Conservation (phyloP, 2,329 filamentous ascomycete species). For the Claviceps arundinis region DNA sequence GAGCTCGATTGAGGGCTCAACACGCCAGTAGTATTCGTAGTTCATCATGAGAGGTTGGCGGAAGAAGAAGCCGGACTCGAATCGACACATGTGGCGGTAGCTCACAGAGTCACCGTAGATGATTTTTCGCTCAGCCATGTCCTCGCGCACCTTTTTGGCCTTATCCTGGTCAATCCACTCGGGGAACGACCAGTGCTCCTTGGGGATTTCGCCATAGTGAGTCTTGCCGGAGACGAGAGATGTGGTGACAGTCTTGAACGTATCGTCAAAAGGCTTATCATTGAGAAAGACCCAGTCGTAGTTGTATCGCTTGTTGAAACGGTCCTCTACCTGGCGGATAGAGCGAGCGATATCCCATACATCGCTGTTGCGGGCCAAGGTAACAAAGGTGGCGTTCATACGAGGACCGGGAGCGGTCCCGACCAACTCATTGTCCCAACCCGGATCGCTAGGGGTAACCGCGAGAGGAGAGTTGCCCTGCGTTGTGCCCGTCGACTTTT, state of each 20-base stretch:
- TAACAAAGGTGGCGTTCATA: constrained; percentile 96
- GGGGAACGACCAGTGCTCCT: constrained; percentile 96
- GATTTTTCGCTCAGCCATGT: constrained; percentile 89
- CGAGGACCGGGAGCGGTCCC: constrained; percentile 51
- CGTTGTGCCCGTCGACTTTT: constrained; percentile 11
- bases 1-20: constrained; percentile 92
- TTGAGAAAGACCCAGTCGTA: constrained; percentile 99
- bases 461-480: constrained; percentile 30
- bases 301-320: constrained; percentile 92
- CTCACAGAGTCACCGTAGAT: constrained; percentile 96
- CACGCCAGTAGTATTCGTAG: constrained; percentile 99
- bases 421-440: constrained; percentile 37
- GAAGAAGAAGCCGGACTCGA: constrained; percentile 99
- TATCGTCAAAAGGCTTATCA: constrained; percentile 83
- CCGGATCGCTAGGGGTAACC: constrained; percentile 36
- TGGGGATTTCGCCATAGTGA: constrained; percentile 76
- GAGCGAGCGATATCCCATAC: constrained; percentile 95
- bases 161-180: constrained; percentile 91
- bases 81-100: constrained; percentile 99
- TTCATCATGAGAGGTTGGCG: constrained; percentile 84
- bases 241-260: constrained; percentile 83
- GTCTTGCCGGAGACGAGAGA: constrained; percentile 87
- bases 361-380: constrained; percentile 82
- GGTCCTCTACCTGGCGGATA: constrained; percentile 92
- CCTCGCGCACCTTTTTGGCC: constrained; percentile 77